Conservation (phyloP, 495 filamentous ascomycete species). For the Bryoglossum gracile region DNA sequence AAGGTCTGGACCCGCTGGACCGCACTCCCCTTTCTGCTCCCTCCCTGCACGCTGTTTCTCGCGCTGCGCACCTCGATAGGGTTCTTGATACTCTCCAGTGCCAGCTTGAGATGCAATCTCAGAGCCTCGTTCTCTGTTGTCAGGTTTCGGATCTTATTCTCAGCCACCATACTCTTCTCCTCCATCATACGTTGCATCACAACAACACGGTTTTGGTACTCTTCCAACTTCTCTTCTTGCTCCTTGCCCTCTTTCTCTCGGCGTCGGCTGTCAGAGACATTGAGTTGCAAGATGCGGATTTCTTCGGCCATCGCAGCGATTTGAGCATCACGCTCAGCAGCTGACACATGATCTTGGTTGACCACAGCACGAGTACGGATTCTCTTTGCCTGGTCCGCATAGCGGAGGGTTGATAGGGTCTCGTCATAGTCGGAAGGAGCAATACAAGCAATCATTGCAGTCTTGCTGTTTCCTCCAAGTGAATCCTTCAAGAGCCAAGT, state of each 20-base stretch:
- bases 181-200: slow-evolving; percentile 92
- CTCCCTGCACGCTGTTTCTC: slow-evolving; percentile 25
- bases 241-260: slow-evolving; percentile 43
- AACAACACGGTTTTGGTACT: slow-evolving; percentile 82
- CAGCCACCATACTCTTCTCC: slow-evolving; percentile 76
- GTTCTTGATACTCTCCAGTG: slow-evolving; percentile 79
- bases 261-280: slow-evolving; percentile 50
- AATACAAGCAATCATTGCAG: slow-evolving; percentile 98
- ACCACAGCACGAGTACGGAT: slow-evolving; percentile 96
- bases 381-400: slow-evolving; percentile 94
- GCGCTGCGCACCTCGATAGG: slow-evolving; percentile 49
- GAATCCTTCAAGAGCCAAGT: slow-evolving; percentile 96
- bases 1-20: neutral
- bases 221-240: slow-evolving; percentile 67
- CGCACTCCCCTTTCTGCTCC: slow-evolving; percentile 20
- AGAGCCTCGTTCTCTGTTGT: slow-evolving; percentile 86
- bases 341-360: slow-evolving; percentile 84
- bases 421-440: slow-evolving; percentile 94
- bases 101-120: slow-evolving; percentile 75
- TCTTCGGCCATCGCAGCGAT: slow-evolving; percentile 91
- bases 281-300: slow-evolving; percentile 75
- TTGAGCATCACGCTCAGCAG: slow-evolving; percentile 86
- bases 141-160: slow-evolving; percentile 82
- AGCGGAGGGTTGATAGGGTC: slow-evolving; percentile 89
- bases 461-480: slow-evolving; percentile 92